Evolutionary conservation across 2,329 filamentous ascomycete species (phyloP), one percentile per base, ranked within the genome.

Genomic region (Phaeosphaeriaceae sp.): DNA sequence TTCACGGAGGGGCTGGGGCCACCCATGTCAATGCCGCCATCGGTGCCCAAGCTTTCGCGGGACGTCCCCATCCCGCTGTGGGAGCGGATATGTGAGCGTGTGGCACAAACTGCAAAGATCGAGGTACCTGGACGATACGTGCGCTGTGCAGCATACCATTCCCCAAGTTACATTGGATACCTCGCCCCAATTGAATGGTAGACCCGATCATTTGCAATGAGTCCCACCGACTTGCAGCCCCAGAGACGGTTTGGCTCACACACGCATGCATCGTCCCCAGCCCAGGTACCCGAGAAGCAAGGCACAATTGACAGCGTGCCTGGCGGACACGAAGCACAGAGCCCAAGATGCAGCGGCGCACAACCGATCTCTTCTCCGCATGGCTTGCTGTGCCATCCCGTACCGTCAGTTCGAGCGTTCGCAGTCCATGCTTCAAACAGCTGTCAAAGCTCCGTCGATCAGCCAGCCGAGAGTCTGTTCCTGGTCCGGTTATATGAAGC

Each of bases 141-240:
- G 60, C 61, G 52, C 60, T 60, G 62, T 59, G 54, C 54, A 63
- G 65, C 60, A 11, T 36, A 27, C 31, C 3, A 36, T 15, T 13
- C 31, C 31, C 11, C 31, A 36, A 36, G 31, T 36, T 36, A 11
- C 31, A 36, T 36, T 36, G 31, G 31, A 36, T 36, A 36, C 31
- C 31, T 51, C 19, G 19, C 60, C 58, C 69, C 71, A 62, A 63
- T 58, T 54, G 60, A 68, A 57, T 55, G 69, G 71, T 59, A 54
- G 56, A 68, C 63, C 71, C 71, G 71, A 70, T 36, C 61, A 51
- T 66, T 49, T 50, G 55, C 57, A 51, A 54, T 54, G 60, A 65
- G 57, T 64, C 53, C 62, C 60, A 63, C 60, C 58, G 56, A 60
- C 55, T 59, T 52, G 54, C 64, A 55, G 58, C 61, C 53, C 57